Base-by-base conservation (phyloP, 768 basidiomycete genomes). In the Panellus pusillus region DNA sequence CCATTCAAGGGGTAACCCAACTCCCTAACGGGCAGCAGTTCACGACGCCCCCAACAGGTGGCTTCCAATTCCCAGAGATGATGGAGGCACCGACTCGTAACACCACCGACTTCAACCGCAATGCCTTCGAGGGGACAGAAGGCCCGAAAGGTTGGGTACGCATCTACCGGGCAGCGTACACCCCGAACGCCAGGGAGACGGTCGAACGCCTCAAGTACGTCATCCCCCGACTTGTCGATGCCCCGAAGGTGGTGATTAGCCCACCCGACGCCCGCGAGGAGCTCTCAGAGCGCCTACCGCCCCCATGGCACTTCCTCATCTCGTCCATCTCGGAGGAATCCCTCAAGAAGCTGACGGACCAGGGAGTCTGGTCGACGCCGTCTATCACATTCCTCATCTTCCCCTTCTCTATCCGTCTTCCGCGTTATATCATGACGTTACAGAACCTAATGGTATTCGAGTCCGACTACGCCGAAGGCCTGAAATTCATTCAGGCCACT, bases 281-380 rank as follows among this genome's bases (percentile, higher is more conserved):
- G 20, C 50, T 51, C 28, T 13, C 20, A 2, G 51, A 53, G 28
- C 52, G 44, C 44, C 52, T 53, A 17, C 9, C 52, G 5, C 43
- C 52, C n/a, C 52, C 52, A 3, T 53, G 52, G 52, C 38, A 53
- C 52, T 53, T 53, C n/a, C n/a, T n/a, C n/a, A n/a, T n/a, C n/a
- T n/a, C n/a, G n/a, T n/a, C n/a, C n/a, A n/a, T n/a, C n/a, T n/a
- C n/a, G n/a, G n/a, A n/a, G n/a, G n/a, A n/a, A n/a, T n/a, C n/a
- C n/a, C n/a, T n/a, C n/a, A n/a, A n/a, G n/a, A n/a, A n/a, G n/a
- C n/a, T n/a, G n/a, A 50, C 41, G 13, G n/a, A 36, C 14, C 49
- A 50, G 41, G 18, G 29, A 4, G 18, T 31, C 13, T 50, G 49
- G 49, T 43, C 40, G 24, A 50, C 49, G 7, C 49, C 49, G 28